Percentiles rank a stretch among this genome's conserved stretches.
Conservation (phyloP, 2,329 filamentous ascomycete species). For the Colletotrichum orchidophilum region DNA sequence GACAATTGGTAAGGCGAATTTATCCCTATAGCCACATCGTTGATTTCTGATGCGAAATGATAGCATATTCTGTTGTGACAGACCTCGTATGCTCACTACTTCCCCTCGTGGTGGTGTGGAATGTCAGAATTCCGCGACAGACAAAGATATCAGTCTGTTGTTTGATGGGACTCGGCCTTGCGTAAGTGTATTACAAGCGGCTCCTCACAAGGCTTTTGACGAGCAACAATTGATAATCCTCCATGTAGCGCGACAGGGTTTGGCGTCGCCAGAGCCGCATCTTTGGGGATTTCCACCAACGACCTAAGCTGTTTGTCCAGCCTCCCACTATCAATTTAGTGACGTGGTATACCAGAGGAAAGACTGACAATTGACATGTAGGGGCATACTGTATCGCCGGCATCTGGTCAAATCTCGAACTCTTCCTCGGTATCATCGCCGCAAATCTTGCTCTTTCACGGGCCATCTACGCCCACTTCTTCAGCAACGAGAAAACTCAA, state of each 20-base stretch:
- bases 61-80: constrained; percentile 39
- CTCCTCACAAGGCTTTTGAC: too few species aligned
- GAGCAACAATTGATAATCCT: background rate
- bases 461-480: constrained; percentile 37
- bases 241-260: constrained; percentile 37
- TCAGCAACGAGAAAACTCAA: background rate
- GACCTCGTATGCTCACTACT: constrained; percentile 40
- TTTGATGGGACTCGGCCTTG: constrained; percentile 42
- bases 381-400: constrained; percentile 45
- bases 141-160: constrained; percentile 43
- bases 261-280: constrained; percentile 37
- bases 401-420: constrained; percentile 50
- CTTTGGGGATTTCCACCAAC: constrained; percentile 34
- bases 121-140: constrained; percentile 39
- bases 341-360: too few species aligned
- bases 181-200: constrained; percentile 29
- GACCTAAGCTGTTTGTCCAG: constrained; percentile 38
- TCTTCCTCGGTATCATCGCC: constrained; percentile 47
- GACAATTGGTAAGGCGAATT: constrained; percentile 38
- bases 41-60: fast-evolving
- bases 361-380: constrained; percentile 8
- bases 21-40: background rate
- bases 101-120: constrained; percentile 45
- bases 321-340: background rate
- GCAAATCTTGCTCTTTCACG: constrained; percentile 42